Evolutionary conservation across 2,329 filamentous ascomycete species (phyloP), one percentile per base, ranked within the genome.

Genomic region (Colletotrichum spinosum): DNA sequence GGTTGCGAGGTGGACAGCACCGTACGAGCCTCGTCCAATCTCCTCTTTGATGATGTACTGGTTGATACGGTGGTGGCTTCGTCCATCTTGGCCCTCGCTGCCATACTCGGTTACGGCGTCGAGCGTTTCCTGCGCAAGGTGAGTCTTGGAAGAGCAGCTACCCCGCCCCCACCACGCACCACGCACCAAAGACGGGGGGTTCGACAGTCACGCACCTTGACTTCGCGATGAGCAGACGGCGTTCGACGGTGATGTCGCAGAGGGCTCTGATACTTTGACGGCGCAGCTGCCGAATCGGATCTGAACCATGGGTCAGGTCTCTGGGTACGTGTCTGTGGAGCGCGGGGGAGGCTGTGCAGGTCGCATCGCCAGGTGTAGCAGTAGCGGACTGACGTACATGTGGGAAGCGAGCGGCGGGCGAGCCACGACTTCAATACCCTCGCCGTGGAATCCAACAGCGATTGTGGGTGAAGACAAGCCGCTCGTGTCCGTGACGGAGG

Each of bases 21-120:
- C 96, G 76, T 97, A 99, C 0, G 95, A 98, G 15, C 96, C 96
- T 69, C 94, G 86, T n/a, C 96, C 96, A 72, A 99, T 97, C 82
- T 98, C 95, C 76, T 97, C 92, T 77, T 92, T 90, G 74, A 99
- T 96, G 63, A 91, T 85, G 77, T 98, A 99, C 79, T 98, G 95
- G 77, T 98, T 98, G 80, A 98, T 95, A 63, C 89, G 88, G 74
- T 97, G 93, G 74, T 97, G 89, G 3, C 91, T 89, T 55, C 84
- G 86, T 34, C 94, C 94, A 73, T 97, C 93, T 70, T 90, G 84
- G 71, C 95, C 91, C 76, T 94, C 94, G 72, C 90, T 96, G 67
- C 88, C 90, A 78, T 97, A 97, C 75, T 96, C 90, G 37, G 93
- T 94, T 65, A 89, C 89, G 59, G 95, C 95, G 83, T 97, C 91